phyloP scores from a whole-genome alignment of 495 filamentous ascomycete genomes.

The Aspergillus ostianus region DNA sequence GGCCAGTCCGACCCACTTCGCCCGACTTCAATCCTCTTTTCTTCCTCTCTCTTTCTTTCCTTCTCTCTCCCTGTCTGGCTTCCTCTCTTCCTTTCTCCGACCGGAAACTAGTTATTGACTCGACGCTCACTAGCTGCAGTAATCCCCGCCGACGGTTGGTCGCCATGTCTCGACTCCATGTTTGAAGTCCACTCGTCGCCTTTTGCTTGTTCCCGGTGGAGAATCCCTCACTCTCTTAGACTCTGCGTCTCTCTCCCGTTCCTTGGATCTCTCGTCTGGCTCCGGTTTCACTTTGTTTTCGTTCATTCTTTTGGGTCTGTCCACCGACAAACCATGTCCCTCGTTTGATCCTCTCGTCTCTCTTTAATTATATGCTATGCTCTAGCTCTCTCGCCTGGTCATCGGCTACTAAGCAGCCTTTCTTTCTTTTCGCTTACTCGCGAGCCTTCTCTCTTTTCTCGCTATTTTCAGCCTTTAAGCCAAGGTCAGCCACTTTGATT shows the following conservation, averaged over 20 bases:
- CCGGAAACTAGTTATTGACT: not conserved
- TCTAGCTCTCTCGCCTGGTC: not conserved
- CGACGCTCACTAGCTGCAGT: not conserved
- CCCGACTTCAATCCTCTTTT: not conserved
- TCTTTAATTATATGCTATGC: not conserved
- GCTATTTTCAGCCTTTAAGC: too few relatives aligned
- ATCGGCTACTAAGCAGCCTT: not conserved
- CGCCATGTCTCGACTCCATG: not conserved
- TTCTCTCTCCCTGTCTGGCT: not conserved
- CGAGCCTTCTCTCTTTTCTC: not conserved
- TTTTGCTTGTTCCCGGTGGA: not conserved
- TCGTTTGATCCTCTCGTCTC: not conserved
- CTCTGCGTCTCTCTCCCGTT: not conserved
- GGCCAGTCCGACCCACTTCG: not conserved
- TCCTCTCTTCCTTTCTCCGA: not conserved
- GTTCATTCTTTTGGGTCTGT: too few relatives aligned
- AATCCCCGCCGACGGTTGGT: not conserved
- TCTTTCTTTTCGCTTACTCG: not conserved
- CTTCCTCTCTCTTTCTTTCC: not conserved
- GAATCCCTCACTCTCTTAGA: not conserved
- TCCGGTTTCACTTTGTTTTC: too few relatives aligned
- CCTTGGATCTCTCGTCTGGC: not conserved
- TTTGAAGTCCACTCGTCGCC: not conserved
- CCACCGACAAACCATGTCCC: too few relatives aligned
- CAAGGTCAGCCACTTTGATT: not conserved